These are phyloP conservation scores for Debaryomycetaceae sp. DNA, from an alignment of 1,139 yeast genomes.

Conservation along the genomic window DNA sequence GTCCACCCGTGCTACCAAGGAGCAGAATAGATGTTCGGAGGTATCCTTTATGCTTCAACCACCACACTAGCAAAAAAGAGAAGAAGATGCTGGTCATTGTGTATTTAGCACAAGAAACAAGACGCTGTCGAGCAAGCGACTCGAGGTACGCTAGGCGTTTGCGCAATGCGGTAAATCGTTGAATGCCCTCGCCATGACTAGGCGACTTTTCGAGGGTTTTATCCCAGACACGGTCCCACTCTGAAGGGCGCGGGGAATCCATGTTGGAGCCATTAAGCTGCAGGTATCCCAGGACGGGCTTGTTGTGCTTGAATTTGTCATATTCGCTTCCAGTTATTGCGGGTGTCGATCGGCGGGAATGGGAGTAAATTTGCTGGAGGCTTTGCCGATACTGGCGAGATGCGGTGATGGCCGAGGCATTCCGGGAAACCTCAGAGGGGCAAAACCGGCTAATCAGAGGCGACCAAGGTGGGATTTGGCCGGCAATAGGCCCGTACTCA, in stretches of 20 bases:
- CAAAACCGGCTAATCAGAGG: constrained; percentile 24
- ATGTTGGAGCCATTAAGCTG: not conserved
- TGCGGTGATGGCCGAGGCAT: constrained; percentile 26
- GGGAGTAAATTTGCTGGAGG: constrained; percentile 34
- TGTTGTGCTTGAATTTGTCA: not conserved
- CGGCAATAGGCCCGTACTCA: constrained; percentile 4
- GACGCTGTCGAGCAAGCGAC: not conserved
- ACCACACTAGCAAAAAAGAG: not conserved
- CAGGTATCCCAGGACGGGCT: not conserved
- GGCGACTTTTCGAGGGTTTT: not conserved
- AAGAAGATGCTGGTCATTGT: not conserved
- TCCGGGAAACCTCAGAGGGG: constrained; percentile 27
- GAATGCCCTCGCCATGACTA: too few relatives aligned
- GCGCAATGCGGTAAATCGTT: not conserved
- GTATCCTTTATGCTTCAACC: not conserved
- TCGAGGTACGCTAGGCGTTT: not conserved
- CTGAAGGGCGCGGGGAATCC: too few relatives aligned
- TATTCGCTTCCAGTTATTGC: not conserved
- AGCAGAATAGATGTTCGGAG: not conserved
- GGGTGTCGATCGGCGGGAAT: constrained; percentile 19
- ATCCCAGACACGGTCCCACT: not conserved
- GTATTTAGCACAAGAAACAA: not conserved
- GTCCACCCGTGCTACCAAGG: not conserved
- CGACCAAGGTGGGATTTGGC: constrained; percentile 20
- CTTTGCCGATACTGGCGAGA: constrained; percentile 24